Evolutionary conservation across 129 eudicot species (phyloP).

Genomic region (Flaveria trinervia): DNA sequence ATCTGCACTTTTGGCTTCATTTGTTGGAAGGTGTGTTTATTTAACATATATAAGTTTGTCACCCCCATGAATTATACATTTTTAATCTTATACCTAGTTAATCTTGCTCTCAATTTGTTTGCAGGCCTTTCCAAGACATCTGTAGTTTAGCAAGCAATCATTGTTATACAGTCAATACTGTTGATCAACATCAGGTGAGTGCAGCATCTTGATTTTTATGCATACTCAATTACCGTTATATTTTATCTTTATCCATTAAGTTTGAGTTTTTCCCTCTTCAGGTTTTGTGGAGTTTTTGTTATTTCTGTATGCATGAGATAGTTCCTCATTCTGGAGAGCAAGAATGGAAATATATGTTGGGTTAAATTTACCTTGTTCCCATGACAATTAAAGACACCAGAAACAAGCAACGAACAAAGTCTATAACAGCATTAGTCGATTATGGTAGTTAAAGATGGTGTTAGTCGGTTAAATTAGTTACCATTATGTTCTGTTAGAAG

Average conservation of each 20-base stretch:
- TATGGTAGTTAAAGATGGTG: too few species aligned
- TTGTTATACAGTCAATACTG: slow-evolving; percentile 63
- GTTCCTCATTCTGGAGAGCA: slow-evolving; percentile 19
- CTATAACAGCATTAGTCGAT: too few species aligned
- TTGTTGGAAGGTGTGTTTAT: slow-evolving; percentile 66
- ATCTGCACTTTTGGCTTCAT: slow-evolving; percentile 71
- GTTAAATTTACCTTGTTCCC: too few species aligned
- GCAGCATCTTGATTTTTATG: slow-evolving; percentile 11
- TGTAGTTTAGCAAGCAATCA: slow-evolving; percentile 46
- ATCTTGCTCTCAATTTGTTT: slow-evolving; percentile 19
- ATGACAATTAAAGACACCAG: too few species aligned
- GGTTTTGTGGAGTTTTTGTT: slow-evolving; percentile 9
- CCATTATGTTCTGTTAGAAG: too few species aligned
- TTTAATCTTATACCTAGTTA: slow-evolving; percentile 14
- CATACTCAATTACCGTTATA: neutral
- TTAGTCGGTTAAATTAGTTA: too few species aligned
- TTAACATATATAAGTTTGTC: neutral
- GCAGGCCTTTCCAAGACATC: slow-evolving; percentile 72
- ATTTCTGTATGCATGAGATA: slow-evolving; percentile 8
- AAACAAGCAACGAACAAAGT: too few species aligned
- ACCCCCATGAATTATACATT: slow-evolving; percentile 12
- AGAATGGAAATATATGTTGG: neutral
- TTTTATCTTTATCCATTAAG: neutral
- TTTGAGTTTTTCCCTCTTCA: slow-evolving; percentile 14
- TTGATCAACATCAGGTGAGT: slow-evolving; percentile 72